These are phyloP conservation scores for Apiospora aurea DNA, from an alignment of 2,329 filamentous ascomycete species.

Conservation along the genomic window DNA sequence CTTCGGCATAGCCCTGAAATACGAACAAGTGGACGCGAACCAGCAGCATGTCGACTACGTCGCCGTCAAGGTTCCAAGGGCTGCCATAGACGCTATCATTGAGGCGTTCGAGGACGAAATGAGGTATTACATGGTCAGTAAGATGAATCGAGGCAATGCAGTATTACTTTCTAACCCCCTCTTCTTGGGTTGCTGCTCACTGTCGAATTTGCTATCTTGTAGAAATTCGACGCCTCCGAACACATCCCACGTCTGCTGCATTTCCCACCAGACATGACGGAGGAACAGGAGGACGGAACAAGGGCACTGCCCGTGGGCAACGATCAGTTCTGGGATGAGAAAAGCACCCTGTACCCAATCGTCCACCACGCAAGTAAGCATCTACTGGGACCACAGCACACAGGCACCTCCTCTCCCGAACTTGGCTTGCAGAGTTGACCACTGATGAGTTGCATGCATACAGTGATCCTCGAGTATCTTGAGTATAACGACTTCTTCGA, in stretches of 20 bases:
- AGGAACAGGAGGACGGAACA: background rate
- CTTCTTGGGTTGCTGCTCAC: background rate
- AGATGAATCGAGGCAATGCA: background rate
- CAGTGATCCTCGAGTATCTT: background rate
- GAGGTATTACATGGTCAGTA: slow-evolving; percentile 8
- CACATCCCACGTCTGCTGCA: slow-evolving; percentile 1
- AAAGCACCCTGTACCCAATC: background rate
- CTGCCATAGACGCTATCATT: background rate
- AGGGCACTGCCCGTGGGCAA: background rate
- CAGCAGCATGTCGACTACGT: background rate
- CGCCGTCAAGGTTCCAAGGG: background rate
- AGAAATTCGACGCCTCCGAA: slow-evolving; percentile 10
- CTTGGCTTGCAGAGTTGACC: background rate
- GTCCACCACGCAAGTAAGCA: background rate
- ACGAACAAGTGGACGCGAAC: slow-evolving; percentile 11
- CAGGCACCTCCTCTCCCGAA: background rate
- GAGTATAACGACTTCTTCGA: background rate
- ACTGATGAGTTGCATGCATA: background rate
- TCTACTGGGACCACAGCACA: background rate
- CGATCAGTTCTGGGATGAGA: background rate
- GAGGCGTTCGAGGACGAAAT: background rate
- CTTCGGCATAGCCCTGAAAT: background rate
- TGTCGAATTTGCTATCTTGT: too few relatives aligned
- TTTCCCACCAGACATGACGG: background rate
- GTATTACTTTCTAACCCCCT: too few relatives aligned